Evolutionary conservation across 352 stramenopile genomes (phyloP), one percentile per base, ranked within the genome.

Genomic region (Phytophthora cryptogea): DNA sequence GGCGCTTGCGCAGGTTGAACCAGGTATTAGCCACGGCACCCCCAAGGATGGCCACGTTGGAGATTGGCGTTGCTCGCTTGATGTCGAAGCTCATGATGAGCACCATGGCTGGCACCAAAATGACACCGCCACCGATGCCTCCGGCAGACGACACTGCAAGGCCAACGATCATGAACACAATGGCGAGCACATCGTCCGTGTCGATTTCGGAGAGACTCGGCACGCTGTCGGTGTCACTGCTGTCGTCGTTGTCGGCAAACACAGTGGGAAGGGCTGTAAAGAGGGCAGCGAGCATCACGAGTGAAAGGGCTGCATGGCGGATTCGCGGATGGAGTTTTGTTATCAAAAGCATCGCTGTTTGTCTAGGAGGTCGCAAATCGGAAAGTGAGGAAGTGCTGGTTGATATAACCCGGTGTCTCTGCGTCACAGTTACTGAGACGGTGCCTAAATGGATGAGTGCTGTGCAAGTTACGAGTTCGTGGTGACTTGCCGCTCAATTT

Each of bases 81-180:
- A 88, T 83, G 47, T 89, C 73, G 44, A 89, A 88, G 48, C 72
- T 54, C 77, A 89, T 86, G 57, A 85, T 66, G 31, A 87, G 55
- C 54, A 86, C 72, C 63, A 89, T 78, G 16, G 74, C 59, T 27
- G 79, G 79, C 27, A 88, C 70, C 54, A 86, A 67, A 54, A 88
- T 83, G 14, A 71, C 54, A 0, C 71, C 78, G 40, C 78, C 76
- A 42, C 79, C 76, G n/a, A 86, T 60, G 23, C 79, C 74, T 2
- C 79, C 79, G 0, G 79, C 75, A 0, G 79, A 74, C 5, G 79
- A 78, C 1, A 81, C 49, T 2, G 76, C 73, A 7, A 89, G 64
- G 0, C 76, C 79, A 0, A 81, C 5, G 6, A 61, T 58, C 58
- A 89, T 89, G 55, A 89, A 70, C 11, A 64, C 50, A 32, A 89